Evolutionary conservation across 768 basidiomycete genomes (phyloP).

Genomic region (Grammothele lineata): DNA sequence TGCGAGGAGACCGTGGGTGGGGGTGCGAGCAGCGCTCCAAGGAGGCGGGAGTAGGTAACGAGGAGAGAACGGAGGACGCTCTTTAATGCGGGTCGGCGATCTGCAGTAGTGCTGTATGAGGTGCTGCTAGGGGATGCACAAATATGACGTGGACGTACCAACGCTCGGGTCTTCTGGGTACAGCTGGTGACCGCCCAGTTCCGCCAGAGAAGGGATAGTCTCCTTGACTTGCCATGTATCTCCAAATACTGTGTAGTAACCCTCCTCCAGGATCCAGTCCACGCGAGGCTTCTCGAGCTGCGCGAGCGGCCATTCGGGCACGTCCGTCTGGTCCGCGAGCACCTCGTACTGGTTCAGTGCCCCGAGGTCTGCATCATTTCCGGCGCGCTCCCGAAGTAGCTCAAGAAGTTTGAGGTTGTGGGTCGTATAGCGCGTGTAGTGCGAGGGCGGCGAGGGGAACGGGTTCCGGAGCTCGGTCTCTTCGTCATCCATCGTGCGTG

Average conservation of each 20-base stretch:
- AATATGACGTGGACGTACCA: conserved; percentile 43
- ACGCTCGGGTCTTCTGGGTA: conserved; percentile 69
- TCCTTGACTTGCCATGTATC: conserved; percentile 92
- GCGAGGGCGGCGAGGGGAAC: conserved; percentile 86
- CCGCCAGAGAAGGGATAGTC: conserved; percentile 74
- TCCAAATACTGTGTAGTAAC: conserved; percentile 79
- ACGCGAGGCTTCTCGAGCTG: conserved; percentile 83
- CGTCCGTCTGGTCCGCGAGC: conserved; percentile 64
- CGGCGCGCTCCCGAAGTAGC: conserved; percentile 52
- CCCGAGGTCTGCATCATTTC: conserved; percentile 30
- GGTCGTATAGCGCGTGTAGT: conserved; percentile 72
- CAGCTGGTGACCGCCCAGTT: conserved; percentile 74
- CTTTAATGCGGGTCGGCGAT: conserved; percentile 71
- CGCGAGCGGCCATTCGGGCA: conserved; percentile 73
- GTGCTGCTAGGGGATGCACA: background rate
- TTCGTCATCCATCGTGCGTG: conserved; percentile 55
- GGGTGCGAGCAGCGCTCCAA: conserved; percentile 57
- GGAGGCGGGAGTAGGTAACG: conserved; percentile 72
- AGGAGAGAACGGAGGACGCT: conserved; percentile 74
- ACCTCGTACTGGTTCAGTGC: conserved; percentile 54
- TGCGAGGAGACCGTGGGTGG: conserved; percentile 53
- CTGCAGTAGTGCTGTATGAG: conserved; percentile 36
- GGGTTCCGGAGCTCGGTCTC: conserved; percentile 78
- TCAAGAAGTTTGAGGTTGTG: conserved; percentile 69
- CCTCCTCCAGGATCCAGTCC: conserved; percentile 88